phyloP scores from a whole-genome alignment of 345 rosid species.

The Clausena lansium region DNA sequence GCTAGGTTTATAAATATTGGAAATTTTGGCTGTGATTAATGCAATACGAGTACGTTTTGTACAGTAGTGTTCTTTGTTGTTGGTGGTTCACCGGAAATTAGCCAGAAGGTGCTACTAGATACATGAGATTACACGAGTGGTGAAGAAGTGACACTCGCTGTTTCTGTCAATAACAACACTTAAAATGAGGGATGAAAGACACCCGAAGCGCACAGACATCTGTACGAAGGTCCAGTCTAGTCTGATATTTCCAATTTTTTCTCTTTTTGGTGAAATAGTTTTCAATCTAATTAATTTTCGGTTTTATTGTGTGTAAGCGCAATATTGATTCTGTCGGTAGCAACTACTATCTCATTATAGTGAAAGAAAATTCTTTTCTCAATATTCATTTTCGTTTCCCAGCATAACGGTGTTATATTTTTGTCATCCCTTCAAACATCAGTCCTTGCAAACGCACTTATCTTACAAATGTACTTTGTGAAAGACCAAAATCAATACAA shows the following conservation, averaged over 20 bases:
- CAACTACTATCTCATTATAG: constrained; percentile 1
- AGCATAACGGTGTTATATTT: neutral
- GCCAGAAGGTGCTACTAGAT: constrained; percentile 27
- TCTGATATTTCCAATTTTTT: constrained; percentile 6
- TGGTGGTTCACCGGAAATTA: constrained; percentile 22
- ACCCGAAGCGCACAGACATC: constrained; percentile 37
- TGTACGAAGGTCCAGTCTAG: constrained; percentile 30
- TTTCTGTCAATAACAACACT: constrained; percentile 35
- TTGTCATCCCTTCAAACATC: neutral
- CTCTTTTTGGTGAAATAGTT: constrained; percentile 16
- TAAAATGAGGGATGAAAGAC: constrained; percentile 18
- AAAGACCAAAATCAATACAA: neutral
- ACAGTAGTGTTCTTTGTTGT: constrained; percentile 45
- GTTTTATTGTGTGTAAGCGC: constrained; percentile 32
- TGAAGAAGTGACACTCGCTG: constrained; percentile 20
- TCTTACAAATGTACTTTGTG: too few species aligned
- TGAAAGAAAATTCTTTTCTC: neutral
- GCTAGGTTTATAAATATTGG: constrained; percentile 33
- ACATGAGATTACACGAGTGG: constrained; percentile 34
- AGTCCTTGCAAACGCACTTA: neutral
- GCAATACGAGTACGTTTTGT: constrained; percentile 53
- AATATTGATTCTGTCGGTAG: constrained; percentile 22
- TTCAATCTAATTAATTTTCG: constrained; percentile 15
- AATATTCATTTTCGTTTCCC: neutral
- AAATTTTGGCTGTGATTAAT: constrained; percentile 30